Evolutionary conservation across 2,329 filamentous ascomycete genomes (phyloP), one percentile per base, ranked within the genome.

Genomic region (Ilyonectria robusta): DNA sequence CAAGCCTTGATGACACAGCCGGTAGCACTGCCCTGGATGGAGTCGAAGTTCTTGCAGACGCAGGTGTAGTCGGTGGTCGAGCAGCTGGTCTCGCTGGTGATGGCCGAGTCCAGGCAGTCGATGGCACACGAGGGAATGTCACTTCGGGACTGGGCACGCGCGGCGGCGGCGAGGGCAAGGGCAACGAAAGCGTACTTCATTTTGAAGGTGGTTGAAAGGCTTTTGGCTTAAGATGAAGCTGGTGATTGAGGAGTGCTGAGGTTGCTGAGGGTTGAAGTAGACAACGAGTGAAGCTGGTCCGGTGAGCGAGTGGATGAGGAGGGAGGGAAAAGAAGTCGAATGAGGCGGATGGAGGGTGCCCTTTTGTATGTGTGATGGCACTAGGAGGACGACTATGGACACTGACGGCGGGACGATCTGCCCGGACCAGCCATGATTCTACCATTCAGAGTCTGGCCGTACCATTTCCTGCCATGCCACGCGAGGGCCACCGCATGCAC

Each of bases 51-150:
- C 63, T 76, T 67, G 73, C 80, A 78, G 72, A 81, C 68, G 65
- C 82, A 84, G 47, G 70, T 57, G 64, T 74, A 72, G 74, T 84
- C 82, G 62, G 72, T 72, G 37, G 55, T 68, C 13, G 66, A 53
- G 75, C 82, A 84, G 51, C 47, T 61, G 66, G 79, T 80, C 67
- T 76, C 67, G 61, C 68, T 67, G 37, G 54, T 58, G 71, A 81
- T 74, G 65, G 79, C 76, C 3, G 74, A 62, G 70, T 76, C 70
- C 40, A 84, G 75, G 76, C 82, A 83, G 44, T 76, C 59, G n/a
- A 77, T 48, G 40, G 82, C 81, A 72, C 82, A 84, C 62, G 66
- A 57, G 72, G 82, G 82, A 62, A 83, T 76, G 66, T 81, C 80
- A 48, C 29, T 53, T 58, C 66, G 71, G 65, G 72, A 70, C 78